Conservation (phyloP, 2,329 filamentous ascomycete genomes). For the Myriosclerotinia duriaeana region DNA sequence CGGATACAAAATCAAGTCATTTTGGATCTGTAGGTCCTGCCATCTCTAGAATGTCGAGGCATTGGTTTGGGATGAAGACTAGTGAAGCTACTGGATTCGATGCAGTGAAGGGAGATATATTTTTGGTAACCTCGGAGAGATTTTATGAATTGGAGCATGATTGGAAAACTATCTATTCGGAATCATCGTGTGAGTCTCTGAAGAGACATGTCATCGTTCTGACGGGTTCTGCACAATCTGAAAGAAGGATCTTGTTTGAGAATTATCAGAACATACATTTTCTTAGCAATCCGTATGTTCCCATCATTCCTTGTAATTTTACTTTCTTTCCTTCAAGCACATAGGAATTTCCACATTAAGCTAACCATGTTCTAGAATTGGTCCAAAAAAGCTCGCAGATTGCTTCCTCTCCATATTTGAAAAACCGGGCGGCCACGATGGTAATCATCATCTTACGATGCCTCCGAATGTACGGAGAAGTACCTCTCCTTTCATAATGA, state of each 20-base stretch:
- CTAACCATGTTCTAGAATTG: constrained; percentile 12
- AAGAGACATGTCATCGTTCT: constrained; percentile 17
- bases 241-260: not conserved
- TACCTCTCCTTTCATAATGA: not conserved
- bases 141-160: not conserved
- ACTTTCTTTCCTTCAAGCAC: too few species aligned
- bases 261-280: constrained; percentile 19
- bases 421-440: not conserved
- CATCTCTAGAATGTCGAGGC: constrained; percentile 22
- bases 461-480: not conserved
- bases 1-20: not conserved
- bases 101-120: constrained; percentile 6
- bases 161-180: constrained; percentile 3
- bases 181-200: not conserved
- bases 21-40: constrained; percentile 6
- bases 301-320: not conserved
- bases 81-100: constrained; percentile 7
- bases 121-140: constrained; percentile 10
- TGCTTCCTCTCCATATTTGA: constrained; percentile 18
- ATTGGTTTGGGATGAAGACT: constrained; percentile 25
- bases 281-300: constrained; percentile 18
- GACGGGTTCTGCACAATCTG: constrained; percentile 1
- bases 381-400: constrained; percentile 12
- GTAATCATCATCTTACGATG: not conserved
- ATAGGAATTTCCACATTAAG: not conserved